A percentile compares a stretch with the other conserved stretches of the same genome.
Conservation (phyloP, 2,329 filamentous ascomycete genomes). For the Huntiella moniliformis region DNA sequence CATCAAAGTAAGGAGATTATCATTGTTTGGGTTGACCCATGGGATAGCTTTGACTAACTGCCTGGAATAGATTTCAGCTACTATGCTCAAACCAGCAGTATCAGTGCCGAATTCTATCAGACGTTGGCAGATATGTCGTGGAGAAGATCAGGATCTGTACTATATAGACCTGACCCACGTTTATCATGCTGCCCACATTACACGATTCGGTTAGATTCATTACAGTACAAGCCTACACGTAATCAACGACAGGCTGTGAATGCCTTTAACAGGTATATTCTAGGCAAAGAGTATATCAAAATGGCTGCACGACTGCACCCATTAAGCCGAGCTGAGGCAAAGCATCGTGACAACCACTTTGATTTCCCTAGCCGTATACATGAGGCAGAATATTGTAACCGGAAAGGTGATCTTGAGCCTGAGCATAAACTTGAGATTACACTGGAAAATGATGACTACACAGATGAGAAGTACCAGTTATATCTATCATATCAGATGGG, state of each 20-base stretch:
- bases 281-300: constrained; percentile 48
- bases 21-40: too few relatives aligned
- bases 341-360: constrained; percentile 47
- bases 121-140: constrained; percentile 54
- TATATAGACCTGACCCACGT: constrained; percentile 63
- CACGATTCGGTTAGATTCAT: constrained; percentile 54
- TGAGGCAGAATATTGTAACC: constrained; percentile 38
- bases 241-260: constrained; percentile 62
- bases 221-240: constrained; percentile 43
- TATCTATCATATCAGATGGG: constrained; percentile 58
- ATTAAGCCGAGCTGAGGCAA: constrained; percentile 45
- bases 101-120: constrained; percentile 53
- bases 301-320: constrained; percentile 46
- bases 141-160: constrained; percentile 51
- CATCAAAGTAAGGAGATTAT: constrained; percentile 4
- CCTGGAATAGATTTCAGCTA: constrained; percentile 45
- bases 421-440: constrained; percentile 50
- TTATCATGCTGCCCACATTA: constrained; percentile 86
- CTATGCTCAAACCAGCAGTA: constrained; percentile 41
- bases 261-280: constrained; percentile 52
- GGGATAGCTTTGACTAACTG: too few relatives aligned
- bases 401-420: constrained; percentile 42
- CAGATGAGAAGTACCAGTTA: constrained; percentile 54
- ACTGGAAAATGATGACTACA: constrained; percentile 51
- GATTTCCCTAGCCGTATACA: constrained; percentile 48